Percentiles rank a stretch among this genome's conserved stretches.
Conservation (phyloP, 208 protist genomes). For the Crithidia fasciculata region DNA sequence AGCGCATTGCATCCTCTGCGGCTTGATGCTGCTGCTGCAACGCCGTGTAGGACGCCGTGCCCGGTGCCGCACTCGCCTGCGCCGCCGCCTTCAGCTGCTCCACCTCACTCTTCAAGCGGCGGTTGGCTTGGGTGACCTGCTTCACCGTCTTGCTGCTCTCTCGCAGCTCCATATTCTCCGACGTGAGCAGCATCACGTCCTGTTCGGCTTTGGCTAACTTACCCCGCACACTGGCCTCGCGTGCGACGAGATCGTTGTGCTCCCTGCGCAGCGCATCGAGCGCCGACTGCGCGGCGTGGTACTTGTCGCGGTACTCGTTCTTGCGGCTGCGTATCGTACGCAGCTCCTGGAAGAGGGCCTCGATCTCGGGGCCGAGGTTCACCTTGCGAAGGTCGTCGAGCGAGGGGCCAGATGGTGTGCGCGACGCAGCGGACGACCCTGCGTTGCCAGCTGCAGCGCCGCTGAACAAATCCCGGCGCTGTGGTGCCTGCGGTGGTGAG, state of each 20-base stretch:
- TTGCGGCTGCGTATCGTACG: slow-evolving; percentile 72
- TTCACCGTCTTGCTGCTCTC: slow-evolving; percentile 65
- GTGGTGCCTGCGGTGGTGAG: not conserved
- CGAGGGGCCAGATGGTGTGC: slow-evolving; percentile 42
- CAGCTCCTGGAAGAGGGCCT: slow-evolving; percentile 87
- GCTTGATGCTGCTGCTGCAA: slow-evolving; percentile 63
- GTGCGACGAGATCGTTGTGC: slow-evolving; percentile 34
- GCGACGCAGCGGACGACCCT: not conserved
- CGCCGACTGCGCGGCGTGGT: slow-evolving; percentile 36
- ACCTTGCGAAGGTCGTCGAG: slow-evolving; percentile 86
- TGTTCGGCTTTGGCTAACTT: slow-evolving; percentile 77
- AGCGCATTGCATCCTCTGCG: slow-evolving; percentile 70
- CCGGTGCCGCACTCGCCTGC: slow-evolving; percentile 28
- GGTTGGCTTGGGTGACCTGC: slow-evolving; percentile 51
- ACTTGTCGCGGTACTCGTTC: slow-evolving; percentile 84
- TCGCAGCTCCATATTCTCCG: slow-evolving; percentile 85
- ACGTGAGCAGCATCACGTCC: slow-evolving; percentile 86
- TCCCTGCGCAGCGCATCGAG: slow-evolving; percentile 44
- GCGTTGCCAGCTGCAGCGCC: not conserved
- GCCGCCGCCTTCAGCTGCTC: slow-evolving; percentile 36
- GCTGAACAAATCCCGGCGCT: slow-evolving; percentile 18
- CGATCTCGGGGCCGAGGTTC: slow-evolving; percentile 88
- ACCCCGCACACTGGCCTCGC: slow-evolving; percentile 57
- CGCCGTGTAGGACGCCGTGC: slow-evolving; percentile 37
- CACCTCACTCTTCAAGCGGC: slow-evolving; percentile 46